These are phyloP conservation scores for Daldinia vernicosa DNA, from an alignment of 495 filamentous ascomycete genomes.

Conservation along the genomic window DNA sequence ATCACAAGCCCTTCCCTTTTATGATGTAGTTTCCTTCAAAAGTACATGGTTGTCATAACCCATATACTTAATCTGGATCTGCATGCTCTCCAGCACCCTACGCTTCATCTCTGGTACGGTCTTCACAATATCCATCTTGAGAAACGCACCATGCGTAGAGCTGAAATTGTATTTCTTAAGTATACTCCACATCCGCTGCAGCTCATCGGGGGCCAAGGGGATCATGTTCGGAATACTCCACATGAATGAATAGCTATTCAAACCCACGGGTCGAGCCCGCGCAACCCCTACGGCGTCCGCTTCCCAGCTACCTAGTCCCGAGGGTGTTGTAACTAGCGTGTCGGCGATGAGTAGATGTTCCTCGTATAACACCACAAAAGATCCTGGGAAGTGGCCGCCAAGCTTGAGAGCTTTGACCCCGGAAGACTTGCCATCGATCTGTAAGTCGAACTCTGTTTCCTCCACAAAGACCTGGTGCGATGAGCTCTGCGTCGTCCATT, in stretches of 20 bases:
- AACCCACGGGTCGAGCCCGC: slow-evolving; percentile 60
- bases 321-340: slow-evolving; percentile 72
- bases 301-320: slow-evolving; percentile 55
- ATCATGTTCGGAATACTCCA: slow-evolving; percentile 86
- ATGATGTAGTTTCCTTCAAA: slow-evolving; percentile 46
- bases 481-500: slow-evolving; percentile 60
- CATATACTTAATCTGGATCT: slow-evolving; percentile 70
- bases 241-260: slow-evolving; percentile 75
- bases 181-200: slow-evolving; percentile 61
- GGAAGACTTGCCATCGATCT: slow-evolving; percentile 51
- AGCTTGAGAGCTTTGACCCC: slow-evolving; percentile 71
- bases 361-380: slow-evolving; percentile 67
- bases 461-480: slow-evolving; percentile 56
- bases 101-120: slow-evolving; percentile 59
- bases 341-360: slow-evolving; percentile 73
- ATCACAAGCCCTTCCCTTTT: not conserved
- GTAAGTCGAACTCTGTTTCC: slow-evolving; percentile 46
- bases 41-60: slow-evolving; percentile 61
- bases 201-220: slow-evolving; percentile 67
- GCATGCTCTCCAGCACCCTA: slow-evolving; percentile 76
- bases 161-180: slow-evolving; percentile 67
- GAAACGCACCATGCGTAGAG: slow-evolving; percentile 72
- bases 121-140: slow-evolving; percentile 66
- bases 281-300: slow-evolving; percentile 44
- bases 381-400: slow-evolving; percentile 80